Evolutionary conservation across 139 green algal species (phyloP).

Genomic region (Coelastrella sp.): DNA sequence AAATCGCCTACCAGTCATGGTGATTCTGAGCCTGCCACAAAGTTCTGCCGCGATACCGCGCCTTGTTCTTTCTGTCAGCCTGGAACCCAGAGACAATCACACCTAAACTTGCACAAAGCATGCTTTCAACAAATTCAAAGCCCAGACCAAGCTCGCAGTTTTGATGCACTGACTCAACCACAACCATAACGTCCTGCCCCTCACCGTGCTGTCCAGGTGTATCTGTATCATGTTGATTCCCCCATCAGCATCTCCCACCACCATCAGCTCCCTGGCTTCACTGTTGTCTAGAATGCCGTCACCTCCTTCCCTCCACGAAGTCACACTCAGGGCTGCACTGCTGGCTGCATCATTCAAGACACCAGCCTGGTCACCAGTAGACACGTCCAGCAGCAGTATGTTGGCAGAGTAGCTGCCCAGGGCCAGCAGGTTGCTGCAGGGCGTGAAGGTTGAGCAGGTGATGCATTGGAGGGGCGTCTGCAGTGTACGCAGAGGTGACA

Average conservation of each 20-base stretch:
- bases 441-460: constrained; percentile 9
- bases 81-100: background rate
- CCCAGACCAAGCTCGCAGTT: too few species aligned
- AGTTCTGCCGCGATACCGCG: background rate
- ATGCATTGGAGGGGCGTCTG: background rate
- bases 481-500: constrained; percentile 5
- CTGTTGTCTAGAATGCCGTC: background rate
- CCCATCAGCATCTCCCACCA: constrained; percentile 34
- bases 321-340: constrained; percentile 15
- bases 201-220: background rate
- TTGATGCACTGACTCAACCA: too few species aligned
- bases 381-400: constrained; percentile 1
- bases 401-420: background rate
- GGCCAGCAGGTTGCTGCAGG: constrained; percentile 8
- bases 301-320: constrained; percentile 10
- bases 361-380: constrained; percentile 8
- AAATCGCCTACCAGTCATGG: background rate
- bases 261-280: constrained; percentile 18
- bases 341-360: background rate
- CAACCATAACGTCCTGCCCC: too few species aligned
- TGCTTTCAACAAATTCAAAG: too few species aligned
- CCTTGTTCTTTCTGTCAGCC: constrained; percentile 30
- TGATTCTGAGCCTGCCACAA: constrained; percentile 19
- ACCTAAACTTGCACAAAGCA: too few species aligned
- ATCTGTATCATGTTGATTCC: constrained; percentile 21